Percentiles rank a stretch among this genome's conserved stretches.
phyloP scores from a whole-genome alignment of 768 basidiomycete genomes.

The Cyclocybe aegerita region DNA sequence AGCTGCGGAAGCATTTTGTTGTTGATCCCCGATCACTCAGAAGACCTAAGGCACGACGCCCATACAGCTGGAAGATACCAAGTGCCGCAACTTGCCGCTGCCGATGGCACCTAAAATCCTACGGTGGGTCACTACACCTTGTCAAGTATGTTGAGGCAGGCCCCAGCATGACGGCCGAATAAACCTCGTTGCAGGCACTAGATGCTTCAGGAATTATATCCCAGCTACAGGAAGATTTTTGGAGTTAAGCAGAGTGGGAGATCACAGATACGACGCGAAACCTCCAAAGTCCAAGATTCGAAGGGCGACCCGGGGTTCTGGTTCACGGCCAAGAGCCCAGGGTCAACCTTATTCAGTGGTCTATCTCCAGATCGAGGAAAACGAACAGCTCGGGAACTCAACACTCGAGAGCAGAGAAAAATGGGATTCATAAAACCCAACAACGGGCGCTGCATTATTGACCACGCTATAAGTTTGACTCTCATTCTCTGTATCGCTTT shows the following conservation, averaged over 20 bases:
- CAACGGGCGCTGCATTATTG: conserved; percentile 32
- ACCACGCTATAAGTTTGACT: conserved; percentile 41
- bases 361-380: conserved; percentile 43
- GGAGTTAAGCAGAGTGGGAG: conserved; percentile 22
- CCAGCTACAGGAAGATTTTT: conserved; percentile 9
- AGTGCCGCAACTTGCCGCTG: conserved; percentile 37
- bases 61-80: conserved; percentile 23
- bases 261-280: conserved; percentile 13
- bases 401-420: conserved; percentile 32
- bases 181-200: conserved; percentile 17
- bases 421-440: conserved; percentile 34
- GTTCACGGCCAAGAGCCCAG: conserved; percentile 26
- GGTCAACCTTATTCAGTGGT: conserved; percentile 36
- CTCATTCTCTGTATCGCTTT: conserved; percentile 34
- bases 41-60: conserved; percentile 32
- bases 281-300: conserved; percentile 16
- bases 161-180: conserved; percentile 17
- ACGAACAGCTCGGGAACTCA: conserved; percentile 51
- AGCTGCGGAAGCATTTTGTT: conserved; percentile 33
- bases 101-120: conserved; percentile 12
- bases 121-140: background rate
- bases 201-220: conserved; percentile 5
- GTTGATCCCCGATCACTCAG: conserved; percentile 63
- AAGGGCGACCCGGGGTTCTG: conserved; percentile 19
- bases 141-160: conserved; percentile 13